Evolutionary conservation across 2,329 filamentous ascomycete species (phyloP).

Genomic region (Colletotrichum godetiae): DNA sequence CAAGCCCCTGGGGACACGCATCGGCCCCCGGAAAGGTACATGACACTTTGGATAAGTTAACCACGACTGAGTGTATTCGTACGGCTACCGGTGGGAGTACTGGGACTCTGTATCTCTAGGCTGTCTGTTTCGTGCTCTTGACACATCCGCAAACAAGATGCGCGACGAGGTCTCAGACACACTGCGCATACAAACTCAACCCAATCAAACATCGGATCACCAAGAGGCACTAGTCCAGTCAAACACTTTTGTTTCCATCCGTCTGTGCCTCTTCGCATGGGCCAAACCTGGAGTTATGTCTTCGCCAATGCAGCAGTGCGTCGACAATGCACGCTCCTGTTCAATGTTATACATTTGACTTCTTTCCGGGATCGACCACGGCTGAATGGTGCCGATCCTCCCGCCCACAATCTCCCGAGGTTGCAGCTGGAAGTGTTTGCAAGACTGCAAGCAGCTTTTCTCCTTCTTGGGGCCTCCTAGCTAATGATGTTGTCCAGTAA

Average conservation of each 20-base stretch:
- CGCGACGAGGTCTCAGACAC: conserved; percentile 2
- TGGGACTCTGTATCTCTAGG: not conserved
- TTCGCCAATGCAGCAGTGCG: not conserved
- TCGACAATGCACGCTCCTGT: not conserved
- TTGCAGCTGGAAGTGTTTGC: not conserved
- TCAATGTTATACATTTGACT: not conserved
- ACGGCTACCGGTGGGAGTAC: too few species aligned
- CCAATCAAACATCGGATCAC: conserved; percentile 5
- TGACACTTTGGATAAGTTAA: not conserved
- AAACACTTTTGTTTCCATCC: conserved; percentile 20
- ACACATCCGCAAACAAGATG: not conserved
- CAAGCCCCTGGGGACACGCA: not conserved
- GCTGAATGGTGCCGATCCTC: not conserved
- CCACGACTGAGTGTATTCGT: not conserved
- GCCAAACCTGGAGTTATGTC: not conserved
- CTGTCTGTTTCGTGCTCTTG: not conserved
- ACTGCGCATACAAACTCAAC: not conserved
- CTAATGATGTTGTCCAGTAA: not conserved
- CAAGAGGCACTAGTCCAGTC: conserved; percentile 1
- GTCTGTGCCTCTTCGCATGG: conserved; percentile 1
- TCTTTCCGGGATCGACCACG: not conserved
- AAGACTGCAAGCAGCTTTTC: not conserved
- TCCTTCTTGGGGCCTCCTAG: not conserved
- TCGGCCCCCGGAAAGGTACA: not conserved
- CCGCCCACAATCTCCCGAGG: not conserved